Conservation (phyloP, 1,284 basidiomycete genomes). For the Apiotrichum brassicae region DNA sequence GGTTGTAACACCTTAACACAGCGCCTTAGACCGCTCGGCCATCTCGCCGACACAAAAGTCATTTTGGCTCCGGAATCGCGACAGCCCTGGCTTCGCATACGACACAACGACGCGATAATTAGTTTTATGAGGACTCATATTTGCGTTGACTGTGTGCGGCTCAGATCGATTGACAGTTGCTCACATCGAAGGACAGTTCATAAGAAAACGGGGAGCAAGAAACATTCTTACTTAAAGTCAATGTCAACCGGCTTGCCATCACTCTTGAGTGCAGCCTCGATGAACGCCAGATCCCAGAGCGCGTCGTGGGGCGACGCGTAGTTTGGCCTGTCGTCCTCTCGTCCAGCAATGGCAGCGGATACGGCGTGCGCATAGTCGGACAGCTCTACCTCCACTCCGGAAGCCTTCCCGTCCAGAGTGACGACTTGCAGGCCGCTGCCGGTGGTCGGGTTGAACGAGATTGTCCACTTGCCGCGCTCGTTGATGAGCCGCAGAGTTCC, state of each 20-base stretch:
- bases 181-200: too few species aligned
- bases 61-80: too few species aligned
- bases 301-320: slow-evolving; percentile 48
- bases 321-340: slow-evolving; percentile 18
- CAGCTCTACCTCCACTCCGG: slow-evolving; percentile 60
- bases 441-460: slow-evolving; percentile 50
- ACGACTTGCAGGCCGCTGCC: slow-evolving; percentile 49
- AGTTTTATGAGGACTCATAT: too few species aligned
- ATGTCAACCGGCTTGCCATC: slow-evolving; percentile 59
- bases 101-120: too few species aligned
- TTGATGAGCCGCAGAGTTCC: slow-evolving; percentile 50
- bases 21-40: too few species aligned
- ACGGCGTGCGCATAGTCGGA: slow-evolving; percentile 57
- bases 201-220: too few species aligned
- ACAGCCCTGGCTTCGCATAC: too few species aligned
- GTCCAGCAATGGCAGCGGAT: slow-evolving; percentile 45
- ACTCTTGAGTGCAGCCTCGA: slow-evolving; percentile 68
- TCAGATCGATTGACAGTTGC: too few species aligned
- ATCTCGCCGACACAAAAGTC: too few species aligned
- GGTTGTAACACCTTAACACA: too few species aligned
- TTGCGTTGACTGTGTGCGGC: too few species aligned
- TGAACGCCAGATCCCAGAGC: slow-evolving; percentile 65
- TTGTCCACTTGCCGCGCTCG: slow-evolving; percentile 51
- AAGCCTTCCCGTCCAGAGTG: slow-evolving; percentile 47
- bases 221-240: slow-evolving; percentile 15